Conservation (phyloP, 257 asterid genomes). For the Penstemon barbatus region DNA sequence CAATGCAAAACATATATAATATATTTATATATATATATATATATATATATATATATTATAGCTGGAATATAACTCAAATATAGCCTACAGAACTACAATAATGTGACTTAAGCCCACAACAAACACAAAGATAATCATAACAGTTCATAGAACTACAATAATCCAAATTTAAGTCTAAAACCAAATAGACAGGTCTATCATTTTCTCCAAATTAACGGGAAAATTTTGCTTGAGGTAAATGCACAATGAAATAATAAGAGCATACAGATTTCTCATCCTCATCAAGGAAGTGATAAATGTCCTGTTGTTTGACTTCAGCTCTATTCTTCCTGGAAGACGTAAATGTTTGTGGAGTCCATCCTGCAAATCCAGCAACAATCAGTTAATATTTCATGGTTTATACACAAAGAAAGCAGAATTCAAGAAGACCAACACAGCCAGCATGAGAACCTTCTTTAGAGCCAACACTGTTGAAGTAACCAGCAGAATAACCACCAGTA, state of each 20-base stretch:
- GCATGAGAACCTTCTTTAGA: constrained; percentile 73
- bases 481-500: constrained; percentile 94
- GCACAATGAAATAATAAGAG: constrained; percentile 23
- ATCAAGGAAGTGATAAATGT: constrained; percentile 68
- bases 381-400: neutral
- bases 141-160: too few species aligned
- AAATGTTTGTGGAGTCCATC: constrained; percentile 91
- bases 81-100: neutral
- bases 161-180: too few species aligned
- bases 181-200: neutral
- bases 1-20: neutral
- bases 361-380: constrained; percentile 37
- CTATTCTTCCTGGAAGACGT: constrained; percentile 86
- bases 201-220: neutral
- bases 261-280: constrained; percentile 93
- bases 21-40: neutral
- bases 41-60: neutral
- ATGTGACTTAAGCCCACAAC: constrained; percentile 13
- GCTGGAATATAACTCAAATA: neutral
- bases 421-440: constrained; percentile 15
- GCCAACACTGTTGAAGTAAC: constrained; percentile 84
- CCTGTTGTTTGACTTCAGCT: constrained; percentile 72
- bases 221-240: constrained; percentile 10
- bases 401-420: constrained; percentile 1
- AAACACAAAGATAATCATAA: neutral